Base-by-base conservation (phyloP, 1,284 basidiomycete genomes). In the Sanghuangporus weigelae region DNA sequence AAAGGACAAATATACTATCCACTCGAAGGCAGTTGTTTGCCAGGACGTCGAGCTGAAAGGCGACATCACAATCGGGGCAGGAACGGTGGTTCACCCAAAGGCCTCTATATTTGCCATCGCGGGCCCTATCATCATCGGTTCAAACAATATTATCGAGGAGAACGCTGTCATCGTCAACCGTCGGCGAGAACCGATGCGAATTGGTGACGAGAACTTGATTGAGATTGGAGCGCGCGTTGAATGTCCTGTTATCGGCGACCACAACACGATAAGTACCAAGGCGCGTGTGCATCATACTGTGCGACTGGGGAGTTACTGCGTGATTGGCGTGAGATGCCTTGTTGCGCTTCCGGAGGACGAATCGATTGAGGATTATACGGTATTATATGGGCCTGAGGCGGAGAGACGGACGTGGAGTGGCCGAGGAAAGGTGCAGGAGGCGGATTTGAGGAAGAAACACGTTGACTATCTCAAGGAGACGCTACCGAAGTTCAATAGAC, bases 11-110 rank as follows among this genome's bases (percentile, higher is more conserved):
- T 87, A 88, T 69, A 86, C 86, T 14, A 89, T 92, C 49, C 89
- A 92, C 67, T 87, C 90, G 3, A 89, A 87, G 72, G 90, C 92
- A 8, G 82, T 95, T 53, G 88, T 95, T 21, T 93, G 91, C 73
- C 87, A 91, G 71, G 94, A 95, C 77, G 89, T 91, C 50, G 92
- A 96, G 66, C 81, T 96, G 65, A 92, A 92, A 71, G 95, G 95
- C 54, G 89, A 93, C 69, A 90, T 96, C 61, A 94, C 90, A n/a
- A 87, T 97, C 66, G 93, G 92, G 21, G 80, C 89, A 73, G 90
- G 91, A 2, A 91, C 90, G 1, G 88, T 98, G 57, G 85, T 99
- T n/a, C 96, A 98, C 69, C 96, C 96, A 0, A 93, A 93, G 72
- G 93, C 92, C 0, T 92, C 90, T 36, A 90, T 98, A 67, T 89